phyloP scores from a whole-genome alignment of 768 basidiomycete species.

The Filobasidium wieringae region DNA sequence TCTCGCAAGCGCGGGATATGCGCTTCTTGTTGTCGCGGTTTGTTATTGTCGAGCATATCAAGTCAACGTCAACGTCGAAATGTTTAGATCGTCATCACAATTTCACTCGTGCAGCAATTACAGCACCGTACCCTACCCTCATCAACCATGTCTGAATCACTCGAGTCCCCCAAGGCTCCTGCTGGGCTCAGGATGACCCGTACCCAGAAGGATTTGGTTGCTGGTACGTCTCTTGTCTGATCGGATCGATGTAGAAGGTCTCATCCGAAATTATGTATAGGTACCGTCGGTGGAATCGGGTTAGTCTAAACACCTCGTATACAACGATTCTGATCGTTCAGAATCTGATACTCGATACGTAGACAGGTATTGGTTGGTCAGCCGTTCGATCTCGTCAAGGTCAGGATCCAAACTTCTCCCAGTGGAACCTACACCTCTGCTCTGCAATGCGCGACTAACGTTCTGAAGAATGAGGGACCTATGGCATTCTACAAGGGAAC shows the following conservation, averaged over 20 bases:
- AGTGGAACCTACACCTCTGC: slow-evolving; percentile 80
- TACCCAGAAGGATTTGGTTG: slow-evolving; percentile 72
- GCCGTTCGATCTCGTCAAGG: slow-evolving; percentile 93
- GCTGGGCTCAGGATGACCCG: slow-evolving; percentile 5
- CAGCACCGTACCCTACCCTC: too few relatives aligned
- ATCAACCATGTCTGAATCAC: slow-evolving; percentile 10
- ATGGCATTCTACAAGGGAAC: slow-evolving; percentile 97
- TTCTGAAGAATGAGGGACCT: slow-evolving; percentile 81
- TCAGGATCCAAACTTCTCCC: slow-evolving; percentile 82
- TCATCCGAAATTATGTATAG: slow-evolving; percentile 58
- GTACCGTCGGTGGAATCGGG: slow-evolving; percentile 78
- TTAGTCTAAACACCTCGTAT: too few relatives aligned
- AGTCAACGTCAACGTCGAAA: too few relatives aligned
- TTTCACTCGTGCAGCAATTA: too few relatives aligned
- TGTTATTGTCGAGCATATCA: too few relatives aligned
- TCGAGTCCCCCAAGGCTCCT: slow-evolving; percentile 1
- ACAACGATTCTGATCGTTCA: too few relatives aligned
- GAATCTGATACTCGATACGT: too few relatives aligned
- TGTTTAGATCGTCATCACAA: too few relatives aligned
- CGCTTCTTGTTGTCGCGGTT: too few relatives aligned
- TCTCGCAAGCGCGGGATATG: too few relatives aligned
- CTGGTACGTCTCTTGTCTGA: slow-evolving; percentile 49
- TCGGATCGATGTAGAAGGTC: neutral
- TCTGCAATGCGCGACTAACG: slow-evolving; percentile 77
- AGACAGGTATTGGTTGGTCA: slow-evolving; percentile 90